Base-by-base conservation (phyloP, 2,329 filamentous ascomycete genomes). In the Fusarium tupiense region DNA sequence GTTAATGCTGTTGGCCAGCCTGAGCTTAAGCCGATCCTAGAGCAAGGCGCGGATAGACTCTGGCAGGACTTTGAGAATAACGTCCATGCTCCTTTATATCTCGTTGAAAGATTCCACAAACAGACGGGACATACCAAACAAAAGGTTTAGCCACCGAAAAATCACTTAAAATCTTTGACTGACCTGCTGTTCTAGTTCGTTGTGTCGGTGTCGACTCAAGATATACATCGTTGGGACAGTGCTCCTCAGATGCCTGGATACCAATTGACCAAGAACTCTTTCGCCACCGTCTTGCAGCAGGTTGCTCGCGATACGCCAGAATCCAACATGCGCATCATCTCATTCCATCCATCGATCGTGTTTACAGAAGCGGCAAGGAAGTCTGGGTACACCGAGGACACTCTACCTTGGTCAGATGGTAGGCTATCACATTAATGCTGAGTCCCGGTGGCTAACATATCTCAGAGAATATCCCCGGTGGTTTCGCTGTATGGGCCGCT, bases 401-500 rank as follows among this genome's bases (percentile, higher is more conserved):
- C 67, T 16, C 37, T 77, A 16, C 75, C 75, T 8, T 77, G 76
- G 76, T 62, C 64, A 8, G 67, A 75, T 16, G 74, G 76, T 77
- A 31, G 7, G 65, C 5, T 6, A 16, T n/a, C 2, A 14, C 6
- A 3, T 11, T 46, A 5, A 26, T 12, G 1, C 16, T 22, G 6
- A 29, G 40, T 24, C 17, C 4, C 2, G 12, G 3, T 24, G 6
- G 14, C 31, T 69, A 5, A 61, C 6, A 11, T 0, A 19, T 22
- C 35, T 2, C 49, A 84, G 82, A 80, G n/a, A 78, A 80, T 38
- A 79, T 86, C 2, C 83, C 85, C 0, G 84, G 80, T 9, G 71
- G 81, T n/a, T 87, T 86, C 61, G 74, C 79, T 13, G 80, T 86
- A 3, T 87, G 85, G 86, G 77, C 40, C 10, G 5, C 63, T 5